Evolutionary conservation across 345 rosid species (phyloP), one percentile per base, ranked within the genome.

Genomic region (Arabis hirsuta): DNA sequence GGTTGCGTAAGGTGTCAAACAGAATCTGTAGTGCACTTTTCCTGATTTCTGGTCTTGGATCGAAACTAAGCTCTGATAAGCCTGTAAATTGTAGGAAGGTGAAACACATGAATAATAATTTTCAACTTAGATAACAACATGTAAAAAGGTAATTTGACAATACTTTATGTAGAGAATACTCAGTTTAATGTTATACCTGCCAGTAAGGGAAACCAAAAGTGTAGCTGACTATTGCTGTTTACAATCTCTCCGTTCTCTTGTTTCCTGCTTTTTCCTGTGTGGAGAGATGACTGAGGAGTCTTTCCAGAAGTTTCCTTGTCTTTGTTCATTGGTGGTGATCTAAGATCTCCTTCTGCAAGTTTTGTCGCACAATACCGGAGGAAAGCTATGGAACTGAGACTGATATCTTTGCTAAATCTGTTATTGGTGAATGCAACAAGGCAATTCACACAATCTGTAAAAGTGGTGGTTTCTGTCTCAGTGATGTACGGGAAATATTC

Each of bases 371-470:
- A 95, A 76, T 87, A 89, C 27, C 92, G 89, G 63, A 95, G 98
- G 82, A 91, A 95, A 56, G 85, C 88, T 77, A 95, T 95, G 26
- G 98, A 90, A 79, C 88, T 87, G 73, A 95, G 88, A 78, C 98
- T 95, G 50, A 91, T 87, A 57, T 95, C 99, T 74, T 88, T 91
- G 81, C 90, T 90, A 85, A 88, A 91, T 80, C 94, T 82, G 79
- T 93, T 91, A 66, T 95, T 95, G 67, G 99, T 95, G 83, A 91
- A 95, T 72, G 99, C 99, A 71, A 91, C 88, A 29, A 91, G 78
- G 85, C 99, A 95, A 78, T 91, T 95, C 45, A 95, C 99, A 82
- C 98, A 95, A 79, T 95, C 99, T 20, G 99, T 95, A 78, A 95
- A 95, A 56, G 98, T 95, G 58, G 99, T 95, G 57, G 99, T 88